These are phyloP conservation scores for Neurospora crassa DNA, from an alignment of 2,329 filamentous ascomycete genomes.

Conservation along the genomic window DNA sequence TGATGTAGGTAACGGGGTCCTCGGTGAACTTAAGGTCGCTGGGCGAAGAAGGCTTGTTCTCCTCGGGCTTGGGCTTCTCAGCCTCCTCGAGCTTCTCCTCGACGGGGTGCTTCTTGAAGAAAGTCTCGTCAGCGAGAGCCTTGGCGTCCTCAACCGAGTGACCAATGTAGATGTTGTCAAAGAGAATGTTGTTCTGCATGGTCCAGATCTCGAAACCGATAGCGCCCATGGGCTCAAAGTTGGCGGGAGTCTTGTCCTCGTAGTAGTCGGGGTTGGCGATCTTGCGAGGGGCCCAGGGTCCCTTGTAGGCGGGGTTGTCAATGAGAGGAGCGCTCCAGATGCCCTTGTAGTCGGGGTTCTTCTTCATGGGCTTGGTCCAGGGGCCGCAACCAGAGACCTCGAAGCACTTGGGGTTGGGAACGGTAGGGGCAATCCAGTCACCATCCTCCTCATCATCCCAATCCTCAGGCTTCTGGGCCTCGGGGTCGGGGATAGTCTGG, in stretches of 20 bases:
- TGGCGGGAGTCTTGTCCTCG: conserved; percentile 92
- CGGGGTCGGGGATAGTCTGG: conserved; percentile 74
- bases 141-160: conserved; percentile 91
- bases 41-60: conserved; percentile 57
- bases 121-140: conserved; percentile 82
- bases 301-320: conserved; percentile 98
- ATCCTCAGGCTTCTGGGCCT: conserved; percentile 95
- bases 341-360: conserved; percentile 97
- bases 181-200: conserved; percentile 98
- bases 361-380: conserved; percentile 85
- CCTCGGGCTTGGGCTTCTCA: conserved; percentile 63
- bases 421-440: conserved; percentile 84
- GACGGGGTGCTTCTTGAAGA: conserved; percentile 73
- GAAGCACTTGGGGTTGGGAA: conserved; percentile 92
- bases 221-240: conserved; percentile 97
- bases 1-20: conserved; percentile 78
- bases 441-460: conserved; percentile 99
- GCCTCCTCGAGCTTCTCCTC: conserved; percentile 76
- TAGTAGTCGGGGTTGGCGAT: conserved; percentile 94
- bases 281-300: conserved; percentile 86
- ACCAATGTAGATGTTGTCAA: conserved; percentile 99
- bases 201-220: conserved; percentile 99
- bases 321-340: conserved; percentile 91
- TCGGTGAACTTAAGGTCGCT: conserved; percentile 80
- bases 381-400: conserved; percentile 89